Evolutionary conservation across 192 early-diverging fungal species (phyloP).

Genomic region (Blastocladiella britannica): DNA sequence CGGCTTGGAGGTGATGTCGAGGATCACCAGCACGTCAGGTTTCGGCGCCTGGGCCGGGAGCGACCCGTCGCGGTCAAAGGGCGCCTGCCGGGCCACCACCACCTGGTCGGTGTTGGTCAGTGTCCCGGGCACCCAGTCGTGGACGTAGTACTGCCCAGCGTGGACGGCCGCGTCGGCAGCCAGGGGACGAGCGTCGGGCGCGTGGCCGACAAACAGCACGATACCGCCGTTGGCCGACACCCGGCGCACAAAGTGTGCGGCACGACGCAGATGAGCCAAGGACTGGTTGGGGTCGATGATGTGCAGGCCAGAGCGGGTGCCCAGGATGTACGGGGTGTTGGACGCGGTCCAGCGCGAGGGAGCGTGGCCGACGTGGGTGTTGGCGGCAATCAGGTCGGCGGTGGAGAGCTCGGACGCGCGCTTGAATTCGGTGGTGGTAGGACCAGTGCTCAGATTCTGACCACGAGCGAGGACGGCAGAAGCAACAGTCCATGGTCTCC

Average conservation of each 20-base stretch:
- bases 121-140: constrained; percentile 69
- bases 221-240: constrained; percentile 56
- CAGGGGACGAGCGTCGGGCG: constrained; percentile 35
- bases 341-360: constrained; percentile 51
- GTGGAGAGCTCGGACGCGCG: constrained; percentile 25
- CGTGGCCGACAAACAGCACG: constrained; percentile 68
- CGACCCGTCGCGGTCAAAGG: constrained; percentile 9
- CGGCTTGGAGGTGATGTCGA: constrained; percentile 22
- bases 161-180: constrained; percentile 59
- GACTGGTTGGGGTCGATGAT: constrained; percentile 91
- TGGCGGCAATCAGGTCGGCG: constrained; percentile 50
- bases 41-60: constrained; percentile 26
- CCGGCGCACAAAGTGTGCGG: constrained; percentile 44
- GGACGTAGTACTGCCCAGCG: constrained; percentile 56
- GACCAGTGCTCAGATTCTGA: too few relatives aligned
- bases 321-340: constrained; percentile 74
- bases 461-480: too few relatives aligned
- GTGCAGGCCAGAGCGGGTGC: constrained; percentile 65
- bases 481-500: too few relatives aligned
- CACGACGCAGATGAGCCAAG: constrained; percentile 56
- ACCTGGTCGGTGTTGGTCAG: constrained; percentile 59
- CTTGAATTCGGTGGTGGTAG: too few relatives aligned
- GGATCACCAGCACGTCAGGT: constrained; percentile 62
- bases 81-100: constrained; percentile 36
- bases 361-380: constrained; percentile 75